These are phyloP conservation scores for Neurospora sp. DNA, from an alignment of 495 filamentous ascomycete species.

Conservation along the genomic window DNA sequence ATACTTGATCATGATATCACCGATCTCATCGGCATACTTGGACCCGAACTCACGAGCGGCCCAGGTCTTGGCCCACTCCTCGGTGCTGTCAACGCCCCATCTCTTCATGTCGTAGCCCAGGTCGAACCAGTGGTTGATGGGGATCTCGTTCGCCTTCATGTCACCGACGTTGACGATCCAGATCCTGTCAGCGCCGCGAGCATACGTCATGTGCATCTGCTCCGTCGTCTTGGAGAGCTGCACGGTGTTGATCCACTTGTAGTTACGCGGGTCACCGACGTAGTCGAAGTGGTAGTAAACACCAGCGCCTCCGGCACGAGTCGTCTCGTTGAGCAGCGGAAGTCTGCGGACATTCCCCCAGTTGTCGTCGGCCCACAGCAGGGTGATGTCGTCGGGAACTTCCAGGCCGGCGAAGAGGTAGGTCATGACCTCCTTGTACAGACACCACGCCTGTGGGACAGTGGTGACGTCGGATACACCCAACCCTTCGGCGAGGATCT, in stretches of 20 bases:
- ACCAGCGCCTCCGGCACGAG: slow-evolving; percentile 55
- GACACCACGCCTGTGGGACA: slow-evolving; percentile 61
- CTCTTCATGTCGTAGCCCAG: slow-evolving; percentile 52
- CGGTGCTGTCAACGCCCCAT: slow-evolving; percentile 44
- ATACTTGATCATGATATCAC: slow-evolving; percentile 48
- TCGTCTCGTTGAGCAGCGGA: slow-evolving; percentile 50
- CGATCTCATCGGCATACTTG: slow-evolving; percentile 37
- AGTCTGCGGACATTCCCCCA: slow-evolving; percentile 59
- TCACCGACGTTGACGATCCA: slow-evolving; percentile 75
- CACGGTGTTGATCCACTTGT: slow-evolving; percentile 66
- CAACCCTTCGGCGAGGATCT: slow-evolving; percentile 46
- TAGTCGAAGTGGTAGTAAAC: slow-evolving; percentile 74
- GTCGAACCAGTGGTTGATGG: slow-evolving; percentile 57
- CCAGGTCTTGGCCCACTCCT: slow-evolving; percentile 46
- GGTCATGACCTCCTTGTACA: slow-evolving; percentile 62
- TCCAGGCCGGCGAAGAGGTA: slow-evolving; percentile 55
- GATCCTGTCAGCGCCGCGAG: slow-evolving; percentile 52
- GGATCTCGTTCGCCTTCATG: slow-evolving; percentile 58
- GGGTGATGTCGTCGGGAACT: slow-evolving; percentile 62
- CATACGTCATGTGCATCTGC: slow-evolving; percentile 52
- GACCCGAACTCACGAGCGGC: slow-evolving; percentile 51
- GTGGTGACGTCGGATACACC: slow-evolving; percentile 38
- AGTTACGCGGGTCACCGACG: slow-evolving; percentile 52
- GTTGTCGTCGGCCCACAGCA: slow-evolving; percentile 71
- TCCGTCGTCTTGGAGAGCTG: slow-evolving; percentile 55